A percentile compares a stretch with the other conserved stretches of the same genome.
phyloP scores from a whole-genome alignment of 1,284 basidiomycete species.

The Melanopsichium pennsylvanicum region DNA sequence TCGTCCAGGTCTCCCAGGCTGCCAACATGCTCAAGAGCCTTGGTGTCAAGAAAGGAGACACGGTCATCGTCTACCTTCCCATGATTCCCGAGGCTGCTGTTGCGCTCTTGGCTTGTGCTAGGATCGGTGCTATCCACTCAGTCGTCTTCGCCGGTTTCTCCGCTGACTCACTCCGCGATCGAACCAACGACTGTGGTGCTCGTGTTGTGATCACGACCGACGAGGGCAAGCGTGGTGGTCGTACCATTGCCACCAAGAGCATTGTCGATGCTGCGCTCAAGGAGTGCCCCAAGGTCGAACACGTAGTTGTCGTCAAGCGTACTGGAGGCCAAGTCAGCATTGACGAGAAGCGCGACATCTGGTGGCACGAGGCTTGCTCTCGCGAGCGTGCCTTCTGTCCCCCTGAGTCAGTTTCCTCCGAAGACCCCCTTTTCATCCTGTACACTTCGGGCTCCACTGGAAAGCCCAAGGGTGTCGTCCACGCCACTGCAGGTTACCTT shows the following conservation, averaged over 20 bases:
- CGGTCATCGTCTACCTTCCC: constrained; percentile 72
- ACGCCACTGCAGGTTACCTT: constrained; percentile 91
- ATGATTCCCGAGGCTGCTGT: constrained; percentile 78
- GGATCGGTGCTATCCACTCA: constrained; percentile 97
- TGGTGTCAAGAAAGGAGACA: constrained; percentile 95
- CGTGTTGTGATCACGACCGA: constrained; percentile 93
- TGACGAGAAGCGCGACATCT: constrained; percentile 85
- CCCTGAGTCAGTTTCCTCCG: constrained; percentile 82
- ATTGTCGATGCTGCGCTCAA: constrained; percentile 90
- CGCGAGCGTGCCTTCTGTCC: constrained; percentile 90
- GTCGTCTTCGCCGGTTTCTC: constrained; percentile 98
- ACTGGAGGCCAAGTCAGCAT: constrained; percentile 85
- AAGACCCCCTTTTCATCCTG: constrained; percentile 97
- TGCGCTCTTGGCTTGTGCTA: constrained; percentile 94
- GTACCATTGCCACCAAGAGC: constrained; percentile 89
- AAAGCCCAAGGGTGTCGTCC: constrained; percentile 96
- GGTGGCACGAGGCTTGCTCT: constrained; percentile 92
- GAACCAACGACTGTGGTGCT: constrained; percentile 87
- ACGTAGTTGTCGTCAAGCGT: constrained; percentile 87
- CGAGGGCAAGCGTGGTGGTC: constrained; percentile 95
- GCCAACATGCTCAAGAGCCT: constrained; percentile 90
- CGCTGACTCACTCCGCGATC: constrained; percentile 93
- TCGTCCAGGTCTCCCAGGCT: constrained; percentile 79
- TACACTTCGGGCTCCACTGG: constrained; percentile 94
- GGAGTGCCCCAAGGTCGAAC: constrained; percentile 84